A percentile compares a stretch with the other conserved stretches of the same genome.
Evolutionary conservation across 345 rosid species (phyloP).

Genomic region (Eucalyptus tenuipes): DNA sequence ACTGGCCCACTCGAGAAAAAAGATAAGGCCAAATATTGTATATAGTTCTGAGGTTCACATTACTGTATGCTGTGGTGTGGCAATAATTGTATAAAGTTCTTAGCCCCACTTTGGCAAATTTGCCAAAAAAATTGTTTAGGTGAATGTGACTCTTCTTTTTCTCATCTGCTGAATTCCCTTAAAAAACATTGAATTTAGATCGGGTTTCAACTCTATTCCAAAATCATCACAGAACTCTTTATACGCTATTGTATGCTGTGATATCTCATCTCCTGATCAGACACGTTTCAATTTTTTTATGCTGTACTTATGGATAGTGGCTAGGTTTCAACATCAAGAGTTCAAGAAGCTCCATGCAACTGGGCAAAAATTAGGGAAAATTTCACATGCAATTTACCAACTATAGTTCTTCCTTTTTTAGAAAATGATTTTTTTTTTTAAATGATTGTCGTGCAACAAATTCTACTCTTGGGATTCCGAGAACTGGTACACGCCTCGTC

Average conservation of each 20-base stretch:
- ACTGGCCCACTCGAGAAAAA: neutral
- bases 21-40: neutral
- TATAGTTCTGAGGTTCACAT: neutral
- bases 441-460: neutral
- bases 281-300: neutral
- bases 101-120: neutral
- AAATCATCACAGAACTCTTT: neutral
- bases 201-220: neutral
- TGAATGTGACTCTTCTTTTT: neutral
- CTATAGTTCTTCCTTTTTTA: neutral
- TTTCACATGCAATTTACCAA: neutral
- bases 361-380: neutral
- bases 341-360: neutral
- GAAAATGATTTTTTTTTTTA: neutral
- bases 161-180: accelerated
- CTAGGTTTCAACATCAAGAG: neutral
- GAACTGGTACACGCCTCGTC: neutral
- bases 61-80: neutral
- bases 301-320: neutral
- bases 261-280: accelerated
- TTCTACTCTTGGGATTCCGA: neutral
- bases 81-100: neutral
- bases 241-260: accelerated
- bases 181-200: neutral
- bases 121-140: neutral